phyloP scores from a whole-genome alignment of 1,284 basidiomycete species.

The Testicularia cyperi region DNA sequence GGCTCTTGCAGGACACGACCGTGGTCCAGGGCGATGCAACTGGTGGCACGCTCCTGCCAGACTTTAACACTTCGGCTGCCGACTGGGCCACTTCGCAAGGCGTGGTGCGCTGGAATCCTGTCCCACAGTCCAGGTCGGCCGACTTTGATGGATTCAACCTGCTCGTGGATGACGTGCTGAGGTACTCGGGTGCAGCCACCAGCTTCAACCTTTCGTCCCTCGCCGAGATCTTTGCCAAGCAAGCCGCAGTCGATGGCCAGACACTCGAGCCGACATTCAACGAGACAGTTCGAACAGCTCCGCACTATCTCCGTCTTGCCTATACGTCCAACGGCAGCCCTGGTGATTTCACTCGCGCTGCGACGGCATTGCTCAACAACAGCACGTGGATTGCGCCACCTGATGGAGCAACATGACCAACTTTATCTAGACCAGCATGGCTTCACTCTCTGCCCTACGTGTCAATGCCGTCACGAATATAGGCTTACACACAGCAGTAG shows the following conservation, averaged over 20 bases:
- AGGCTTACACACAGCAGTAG: no score
- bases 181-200: conserved; percentile 69
- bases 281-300: conserved; percentile 63
- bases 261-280: conserved; percentile 61
- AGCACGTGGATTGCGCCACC: conserved; percentile 69
- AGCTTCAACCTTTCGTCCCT: conserved; percentile 37
- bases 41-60: conserved; percentile 70
- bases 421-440: no score
- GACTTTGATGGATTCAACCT: conserved; percentile 75
- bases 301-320: conserved; percentile 80
- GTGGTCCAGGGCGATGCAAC: conserved; percentile 76
- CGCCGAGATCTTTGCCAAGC: conserved; percentile 1
- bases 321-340: conserved; percentile 67
- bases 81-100: conserved; percentile 4
- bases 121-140: conserved; percentile 62
- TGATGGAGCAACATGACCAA: conserved; percentile 23
- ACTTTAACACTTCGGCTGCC: conserved; percentile 64
- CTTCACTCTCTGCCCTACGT: no score
- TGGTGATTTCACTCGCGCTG: conserved; percentile 81
- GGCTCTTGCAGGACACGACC: conserved; percentile 75
- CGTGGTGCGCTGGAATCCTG: conserved; percentile 67
- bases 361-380: conserved; percentile 71
- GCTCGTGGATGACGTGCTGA: conserved; percentile 80
- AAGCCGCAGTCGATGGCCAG: conserved; percentile 1
- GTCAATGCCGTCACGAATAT: no score